phyloP scores from a whole-genome alignment of 352 stramenopile genomes.

The Globisporangium perplexum region DNA sequence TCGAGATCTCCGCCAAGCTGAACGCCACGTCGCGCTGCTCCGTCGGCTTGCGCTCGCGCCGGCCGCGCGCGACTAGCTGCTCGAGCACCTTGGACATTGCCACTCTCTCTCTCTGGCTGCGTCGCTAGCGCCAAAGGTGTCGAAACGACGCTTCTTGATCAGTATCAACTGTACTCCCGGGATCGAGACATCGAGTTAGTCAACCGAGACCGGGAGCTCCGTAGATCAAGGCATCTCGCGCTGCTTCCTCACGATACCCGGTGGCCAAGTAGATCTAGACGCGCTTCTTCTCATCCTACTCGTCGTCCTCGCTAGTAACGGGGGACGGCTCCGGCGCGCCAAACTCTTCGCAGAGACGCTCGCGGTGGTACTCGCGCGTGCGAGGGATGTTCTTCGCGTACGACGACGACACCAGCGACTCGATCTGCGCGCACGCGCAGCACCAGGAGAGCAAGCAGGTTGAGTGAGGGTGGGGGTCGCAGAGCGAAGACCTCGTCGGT shows the following conservation, averaged over 20 bases:
- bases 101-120: neutral
- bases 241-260: too few relatives aligned
- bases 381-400: conserved; percentile 64
- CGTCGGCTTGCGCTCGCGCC: conserved; percentile 90
- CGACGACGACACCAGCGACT: conserved; percentile 60
- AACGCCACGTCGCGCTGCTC: conserved; percentile 96
- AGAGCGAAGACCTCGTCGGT: neutral
- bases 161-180: too few relatives aligned
- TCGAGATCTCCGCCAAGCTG: conserved; percentile 94
- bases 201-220: too few relatives aligned
- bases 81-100: conserved; percentile 93
- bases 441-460: neutral
- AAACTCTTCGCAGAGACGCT: conserved; percentile 60
- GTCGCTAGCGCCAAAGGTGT: too few relatives aligned
- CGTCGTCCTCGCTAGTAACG: neutral
- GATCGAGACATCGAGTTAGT: neutral
- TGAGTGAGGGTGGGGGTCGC: too few relatives aligned
- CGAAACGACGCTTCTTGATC: too few relatives aligned
- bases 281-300: neutral
- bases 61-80: conserved; percentile 93
- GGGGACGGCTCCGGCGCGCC: conserved; percentile 10
- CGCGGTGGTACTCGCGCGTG: conserved; percentile 48
- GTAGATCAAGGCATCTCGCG: too few relatives aligned
- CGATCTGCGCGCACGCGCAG: conserved; percentile 30
- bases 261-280: too few relatives aligned